Evolutionary conservation across 768 basidiomycete species (phyloP), one percentile per base, ranked within the genome.

Genomic region (Mycena olivaceomarginata): DNA sequence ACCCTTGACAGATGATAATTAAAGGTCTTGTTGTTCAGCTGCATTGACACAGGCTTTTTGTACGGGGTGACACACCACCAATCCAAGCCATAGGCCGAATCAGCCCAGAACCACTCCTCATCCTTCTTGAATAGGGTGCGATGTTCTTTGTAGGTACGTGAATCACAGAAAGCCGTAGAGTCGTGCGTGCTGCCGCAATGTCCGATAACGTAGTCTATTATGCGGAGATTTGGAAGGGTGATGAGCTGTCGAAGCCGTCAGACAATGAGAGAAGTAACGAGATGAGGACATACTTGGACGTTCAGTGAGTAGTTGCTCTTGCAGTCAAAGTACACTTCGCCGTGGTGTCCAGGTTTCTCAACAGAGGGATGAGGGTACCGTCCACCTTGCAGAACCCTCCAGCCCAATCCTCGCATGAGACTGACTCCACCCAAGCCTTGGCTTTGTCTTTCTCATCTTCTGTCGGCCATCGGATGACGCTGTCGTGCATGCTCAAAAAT

Each of bases 301-400:
- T 80, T 79, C 45, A 84, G 31, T 5, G 59, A 60, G 31, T 60
- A 60, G 15, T 60, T 60, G 25, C 59, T 60, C 59, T 60, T 60
- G 25, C 59, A 11, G 31, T 60, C 59, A 60, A 84, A 89, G 51
- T 84, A 88, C 12, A 82, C 83, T 63, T 87, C 83, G 1, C 87
- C 85, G 79, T 84, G 83, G 41, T 80, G 80, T 0, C 80, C 83
- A 2, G 87, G 87, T 53, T 81, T 81, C 15, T 79, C 71, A 67
- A 81, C 84, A 13, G 68, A 15, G 73, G 66, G 2, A 74, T 66
- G 5, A 74, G 67, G 7, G 73, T 74, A 9, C 67, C 73, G 20
- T 74, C 72, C 4, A 74, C 72, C 62, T 67, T 64, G 5, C 64
- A 60, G 22, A 53, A 85, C 79, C 3, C 84, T 85, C 12, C 85